Base-by-base conservation (phyloP, 805 yeast genomes). In the Ogataea neopini region DNA sequence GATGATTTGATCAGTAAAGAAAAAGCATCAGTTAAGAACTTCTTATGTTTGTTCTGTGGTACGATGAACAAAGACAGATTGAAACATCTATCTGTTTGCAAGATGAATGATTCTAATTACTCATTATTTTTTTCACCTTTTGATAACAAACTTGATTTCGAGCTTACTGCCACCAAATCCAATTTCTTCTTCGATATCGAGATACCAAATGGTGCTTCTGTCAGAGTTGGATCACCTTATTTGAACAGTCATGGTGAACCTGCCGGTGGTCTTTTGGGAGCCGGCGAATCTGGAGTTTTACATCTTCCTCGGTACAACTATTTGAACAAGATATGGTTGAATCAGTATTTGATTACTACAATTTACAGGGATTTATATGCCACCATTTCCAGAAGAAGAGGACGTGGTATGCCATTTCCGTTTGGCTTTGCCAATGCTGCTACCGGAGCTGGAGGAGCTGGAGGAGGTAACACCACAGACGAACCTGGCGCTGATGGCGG, bases 181-280 rank as follows among this genome's bases (percentile, higher is more conserved):
- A 56, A 63, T 8, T 43, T 57, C 30, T 59, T 66, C 6, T 53
- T 64, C 43, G 63, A 64, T n/a, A 63, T 62, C 47, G 67, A 57
- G 49, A 51, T 49, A 3, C 56, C 57, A 11, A 37, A 44, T 18
- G 46, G 55, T 2, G 52, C 49, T 33, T 50, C 41, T 49, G 64
- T 47, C 46, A 65, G 62, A 18, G 68, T 71, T 78, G 52, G 77
- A 77, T 46, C 88, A 0, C 94, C 92, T 11, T 87, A 85, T 59
- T 67, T 87, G 60, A 85, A 88, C 45, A 71, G 73, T 4, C 90
- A 86, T 63, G 95, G 95, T 18, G 94, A 87, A 62, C 76, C 84
- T 3, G 86, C 86, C 26, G 70, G 72, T 8, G 76, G 76, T 15
- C 72, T 81, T 2, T 69, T 73, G 50, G 74, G 76, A 11, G 77